Evolutionary conservation across 202 grass and related monocot genomes (phyloP).

Genomic region (Brachypodium distachyon): DNA sequence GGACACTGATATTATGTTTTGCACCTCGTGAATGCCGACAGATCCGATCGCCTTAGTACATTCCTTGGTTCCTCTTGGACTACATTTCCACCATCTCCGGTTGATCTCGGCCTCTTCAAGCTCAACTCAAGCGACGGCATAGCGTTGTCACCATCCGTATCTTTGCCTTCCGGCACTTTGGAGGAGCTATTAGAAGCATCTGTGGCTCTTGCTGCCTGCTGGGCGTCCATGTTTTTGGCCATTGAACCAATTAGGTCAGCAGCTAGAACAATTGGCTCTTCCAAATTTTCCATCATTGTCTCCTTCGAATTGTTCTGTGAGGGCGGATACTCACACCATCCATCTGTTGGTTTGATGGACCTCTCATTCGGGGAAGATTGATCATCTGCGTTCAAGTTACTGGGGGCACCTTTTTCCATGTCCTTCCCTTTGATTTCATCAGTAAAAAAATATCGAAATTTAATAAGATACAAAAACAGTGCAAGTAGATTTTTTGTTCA

Average conservation of each 20-base stretch:
- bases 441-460: constrained; percentile 26
- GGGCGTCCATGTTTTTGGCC: constrained; percentile 34
- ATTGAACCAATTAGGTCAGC: constrained; percentile 76
- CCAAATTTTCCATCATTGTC: constrained; percentile 17
- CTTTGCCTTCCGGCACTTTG: constrained; percentile 30
- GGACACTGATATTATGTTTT: constrained; percentile 62
- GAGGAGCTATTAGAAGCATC: constrained; percentile 42
- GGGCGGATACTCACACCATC: constrained; percentile 13
- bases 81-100: constrained; percentile 9
- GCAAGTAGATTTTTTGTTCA: neutral
- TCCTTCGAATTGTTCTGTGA: constrained; percentile 33
- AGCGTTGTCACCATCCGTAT: constrained; percentile 19
- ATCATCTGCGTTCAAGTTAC: constrained; percentile 23
- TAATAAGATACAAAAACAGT: neutral
- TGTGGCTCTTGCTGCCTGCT: constrained; percentile 23
- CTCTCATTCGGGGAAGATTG: constrained; percentile 24
- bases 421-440: constrained; percentile 63
- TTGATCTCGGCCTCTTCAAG: constrained; percentile 59
- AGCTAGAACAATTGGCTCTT: constrained; percentile 41
- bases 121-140: constrained; percentile 65
- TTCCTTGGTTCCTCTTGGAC: constrained; percentile 42
- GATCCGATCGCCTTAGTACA: constrained; percentile 50
- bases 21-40: constrained; percentile 74
- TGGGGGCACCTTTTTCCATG: constrained; percentile 48
- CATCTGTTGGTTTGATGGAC: constrained; percentile 19